A percentile compares a stretch with the other conserved stretches of the same genome.
Conservation (phyloP, 495 filamentous ascomycete species). For the Podospora anserina region DNA sequence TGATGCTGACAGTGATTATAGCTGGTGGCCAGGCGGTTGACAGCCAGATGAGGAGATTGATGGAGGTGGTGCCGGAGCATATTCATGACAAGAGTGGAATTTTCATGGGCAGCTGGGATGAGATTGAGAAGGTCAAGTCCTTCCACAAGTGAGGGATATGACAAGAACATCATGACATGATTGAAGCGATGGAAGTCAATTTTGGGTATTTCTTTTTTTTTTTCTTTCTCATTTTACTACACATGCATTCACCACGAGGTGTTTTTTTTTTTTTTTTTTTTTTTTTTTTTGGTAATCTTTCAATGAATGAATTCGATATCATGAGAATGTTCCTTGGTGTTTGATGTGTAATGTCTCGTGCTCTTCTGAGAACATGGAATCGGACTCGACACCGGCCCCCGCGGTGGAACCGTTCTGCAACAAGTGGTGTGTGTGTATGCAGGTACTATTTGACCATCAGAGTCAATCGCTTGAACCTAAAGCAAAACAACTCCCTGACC, state of each 20-base stretch:
- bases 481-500: neutral
- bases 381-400: neutral
- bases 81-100: slow-evolving; percentile 97
- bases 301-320: neutral
- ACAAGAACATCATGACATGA: slow-evolving; percentile 2
- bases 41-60: slow-evolving; percentile 82
- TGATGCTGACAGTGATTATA: slow-evolving; percentile 31
- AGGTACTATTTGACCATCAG: neutral
- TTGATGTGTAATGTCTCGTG: neutral
- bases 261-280: neutral
- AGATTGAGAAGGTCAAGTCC: slow-evolving; percentile 92
- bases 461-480: neutral
- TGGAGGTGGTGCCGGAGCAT: slow-evolving; percentile 83
- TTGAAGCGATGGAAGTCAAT: neutral
- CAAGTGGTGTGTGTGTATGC: neutral
- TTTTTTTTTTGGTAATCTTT: slow-evolving; percentile 4
- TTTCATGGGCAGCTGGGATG: slow-evolving; percentile 90
- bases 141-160: slow-evolving; percentile 42
- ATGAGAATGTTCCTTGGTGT: neutral
- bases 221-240: neutral
- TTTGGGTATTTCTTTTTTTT: neutral
- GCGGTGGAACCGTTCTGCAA: neutral
- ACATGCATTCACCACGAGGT: neutral
- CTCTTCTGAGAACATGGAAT: neutral
- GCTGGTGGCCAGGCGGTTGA: slow-evolving; percentile 91